Evolutionary conservation across 2,329 filamentous ascomycete species (phyloP), one percentile per base, ranked within the genome.

Genomic region (Polytolypa hystricis): DNA sequence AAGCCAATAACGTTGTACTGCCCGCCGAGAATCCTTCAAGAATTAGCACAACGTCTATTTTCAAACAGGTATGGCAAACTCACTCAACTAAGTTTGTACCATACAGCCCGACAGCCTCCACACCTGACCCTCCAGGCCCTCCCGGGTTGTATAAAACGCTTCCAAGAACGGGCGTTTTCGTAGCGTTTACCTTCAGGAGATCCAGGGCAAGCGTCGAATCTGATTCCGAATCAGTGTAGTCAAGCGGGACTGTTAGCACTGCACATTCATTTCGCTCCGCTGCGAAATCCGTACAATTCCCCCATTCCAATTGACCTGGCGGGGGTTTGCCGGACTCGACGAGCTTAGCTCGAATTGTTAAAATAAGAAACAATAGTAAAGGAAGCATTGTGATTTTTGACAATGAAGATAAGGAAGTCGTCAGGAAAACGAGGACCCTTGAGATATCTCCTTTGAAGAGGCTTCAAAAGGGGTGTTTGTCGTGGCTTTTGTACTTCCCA

Each of bases 121-220:
- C 31, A 2, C 37, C 32, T 12, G 18, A 23, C 7, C 4, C 14
- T 5, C 45, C 46, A 4, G 42, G 44, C 15, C 42, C 42, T n/a
- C n/a, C n/a, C 12, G 42, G 44, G 36, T 66, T 63, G 34, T 60
- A 48, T 2, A 65, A 40, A 25, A 66, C 57, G 29, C 53, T 62
- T 2, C 62, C 60, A 18, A 55, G 54, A 2, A 46, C 49, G 0
- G 56, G 53, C 21, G 52, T 29, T 4, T 48, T 48, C 2, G 45
- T 36, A 1, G 61, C 58, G 1, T 52, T 51, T 6, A 55, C 43
- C 12, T 43, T 57, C 14, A 60, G 32, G 1, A 66, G 42, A 14
- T 58, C 46, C 3, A 66, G 47, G 0, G 43, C 35, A 4, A 64
- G 38, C 0, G 48, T 57, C 23, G 52, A 39, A 14, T 39, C 45